Percentiles rank a stretch among this genome's conserved stretches.
phyloP scores from a whole-genome alignment of 1,139 yeast genomes.

The Pichia sp. region DNA sequence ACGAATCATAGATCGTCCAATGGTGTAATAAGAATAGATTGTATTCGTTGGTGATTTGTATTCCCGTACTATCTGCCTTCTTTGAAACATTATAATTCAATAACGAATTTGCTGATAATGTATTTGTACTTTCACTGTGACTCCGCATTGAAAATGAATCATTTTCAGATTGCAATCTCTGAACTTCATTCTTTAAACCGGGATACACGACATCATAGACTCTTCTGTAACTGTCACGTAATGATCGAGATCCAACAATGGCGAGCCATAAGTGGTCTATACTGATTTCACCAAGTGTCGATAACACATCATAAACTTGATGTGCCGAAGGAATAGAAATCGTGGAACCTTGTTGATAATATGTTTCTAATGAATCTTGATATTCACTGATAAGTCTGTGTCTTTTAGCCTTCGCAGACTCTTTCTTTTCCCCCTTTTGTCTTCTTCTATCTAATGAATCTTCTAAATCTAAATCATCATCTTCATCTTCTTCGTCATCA shows the following conservation, averaged over 20 bases:
- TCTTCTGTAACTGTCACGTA: conserved; percentile 73
- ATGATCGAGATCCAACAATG: conserved; percentile 83
- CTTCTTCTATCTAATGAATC: conserved; percentile 32
- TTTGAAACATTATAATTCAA: conserved; percentile 35
- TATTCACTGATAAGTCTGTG: conserved; percentile 37
- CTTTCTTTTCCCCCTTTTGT: conserved; percentile 16
- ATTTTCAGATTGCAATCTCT: conserved; percentile 46
- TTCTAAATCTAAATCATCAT: conserved; percentile 33
- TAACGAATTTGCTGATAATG: conserved; percentile 3
- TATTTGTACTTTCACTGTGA: too few species aligned
- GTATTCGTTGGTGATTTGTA: conserved; percentile 82
- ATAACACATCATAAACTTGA: conserved; percentile 74
- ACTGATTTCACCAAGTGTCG: conserved; percentile 76
- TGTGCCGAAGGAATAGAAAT: conserved; percentile 74
- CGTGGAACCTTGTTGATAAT: conserved; percentile 82
- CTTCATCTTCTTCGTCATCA: conserved; percentile 35
- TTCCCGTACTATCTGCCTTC: conserved; percentile 62
- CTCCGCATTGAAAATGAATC: conserved; percentile 16
- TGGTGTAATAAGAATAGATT: conserved; percentile 84
- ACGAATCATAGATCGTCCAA: conserved; percentile 91
- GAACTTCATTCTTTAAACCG: conserved; percentile 78
- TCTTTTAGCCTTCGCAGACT: conserved; percentile 41
- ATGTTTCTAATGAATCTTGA: conserved; percentile 59
- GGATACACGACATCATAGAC: conserved; percentile 75
- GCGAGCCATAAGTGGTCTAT: conserved; percentile 81